phyloP scores from a whole-genome alignment of 2,329 filamentous ascomycete species.

The Balansia obtecta region DNA sequence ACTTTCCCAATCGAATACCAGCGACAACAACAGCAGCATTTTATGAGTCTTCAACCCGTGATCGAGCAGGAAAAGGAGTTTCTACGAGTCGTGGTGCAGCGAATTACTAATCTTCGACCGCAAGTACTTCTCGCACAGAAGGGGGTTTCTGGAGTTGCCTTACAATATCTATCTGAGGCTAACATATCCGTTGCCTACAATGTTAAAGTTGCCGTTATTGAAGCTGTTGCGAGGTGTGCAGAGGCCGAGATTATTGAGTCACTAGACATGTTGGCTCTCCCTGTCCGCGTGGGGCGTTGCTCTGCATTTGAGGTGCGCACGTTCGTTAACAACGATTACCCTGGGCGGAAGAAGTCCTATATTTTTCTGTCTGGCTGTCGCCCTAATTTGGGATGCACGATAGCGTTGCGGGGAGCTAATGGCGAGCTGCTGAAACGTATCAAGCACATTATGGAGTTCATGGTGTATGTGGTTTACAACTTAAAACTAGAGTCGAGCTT shows the following conservation, averaged over 20 bases:
- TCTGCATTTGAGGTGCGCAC: conserved; percentile 91
- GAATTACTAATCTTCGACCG: conserved; percentile 76
- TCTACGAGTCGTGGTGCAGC: conserved; percentile 77
- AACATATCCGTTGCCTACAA: conserved; percentile 93
- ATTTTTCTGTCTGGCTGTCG: conserved; percentile 88
- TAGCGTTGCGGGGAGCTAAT: conserved; percentile 74
- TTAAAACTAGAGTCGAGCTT: conserved; percentile 89
- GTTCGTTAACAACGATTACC: conserved; percentile 66
- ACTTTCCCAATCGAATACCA: conserved; percentile 96
- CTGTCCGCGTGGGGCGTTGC: conserved; percentile 64
- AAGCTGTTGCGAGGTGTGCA: conserved; percentile 85
- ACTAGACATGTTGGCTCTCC: conserved; percentile 74
- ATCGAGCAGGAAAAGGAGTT: conserved; percentile 96
- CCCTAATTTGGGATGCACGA: conserved; percentile 85
- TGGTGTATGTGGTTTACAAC: conserved; percentile 98
- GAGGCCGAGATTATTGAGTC: conserved; percentile 90
- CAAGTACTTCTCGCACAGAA: conserved; percentile 86
- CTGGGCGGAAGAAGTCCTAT: conserved; percentile 79
- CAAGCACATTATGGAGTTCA: conserved; percentile 93
- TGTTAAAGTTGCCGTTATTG: conserved; percentile 89
- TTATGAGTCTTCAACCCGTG: conserved; percentile 95
- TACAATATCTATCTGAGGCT: conserved; percentile 77
- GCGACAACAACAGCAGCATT: conserved; percentile 74
- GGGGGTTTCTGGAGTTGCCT: conserved; percentile 79
- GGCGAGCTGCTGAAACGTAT: conserved; percentile 60